These are phyloP conservation scores for Fennellomyces sp. DNA, from an alignment of 371 early-diverging fungal species.

Conservation along the genomic window DNA sequence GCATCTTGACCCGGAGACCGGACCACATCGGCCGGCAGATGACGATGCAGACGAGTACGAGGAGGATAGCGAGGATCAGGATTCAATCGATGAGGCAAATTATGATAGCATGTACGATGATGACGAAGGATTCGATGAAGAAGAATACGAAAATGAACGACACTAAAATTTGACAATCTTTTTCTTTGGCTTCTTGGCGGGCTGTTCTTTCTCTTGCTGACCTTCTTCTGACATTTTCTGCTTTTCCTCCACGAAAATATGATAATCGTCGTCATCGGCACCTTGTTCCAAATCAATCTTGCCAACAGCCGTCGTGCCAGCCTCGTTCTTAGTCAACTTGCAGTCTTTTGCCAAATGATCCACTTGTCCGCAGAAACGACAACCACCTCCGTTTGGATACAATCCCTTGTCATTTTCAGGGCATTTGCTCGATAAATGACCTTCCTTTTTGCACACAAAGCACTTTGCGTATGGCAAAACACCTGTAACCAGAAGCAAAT, in stretches of 20 bases:
- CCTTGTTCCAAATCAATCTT: slow-evolving; percentile 74
- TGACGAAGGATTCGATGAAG: slow-evolving; percentile 46
- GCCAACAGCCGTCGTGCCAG: slow-evolving; percentile 66
- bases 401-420: slow-evolving; percentile 86
- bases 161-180: slow-evolving; percentile 34
- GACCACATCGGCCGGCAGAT: slow-evolving; percentile 33
- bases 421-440: slow-evolving; percentile 85
- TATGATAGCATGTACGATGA: slow-evolving; percentile 26
- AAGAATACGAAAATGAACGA: slow-evolving; percentile 21
- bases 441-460: slow-evolving; percentile 83
- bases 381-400: slow-evolving; percentile 92
- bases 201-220: slow-evolving; percentile 37
- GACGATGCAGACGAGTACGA: slow-evolving; percentile 28
- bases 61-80: slow-evolving; percentile 19
- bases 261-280: slow-evolving; percentile 83
- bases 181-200: slow-evolving; percentile 38
- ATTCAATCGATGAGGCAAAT: slow-evolving; percentile 22
- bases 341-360: slow-evolving; percentile 90
- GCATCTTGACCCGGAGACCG: slow-evolving; percentile 32
- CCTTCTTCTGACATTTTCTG: slow-evolving; percentile 45
- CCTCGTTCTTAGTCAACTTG: slow-evolving; percentile 64
- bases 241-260: slow-evolving; percentile 66
- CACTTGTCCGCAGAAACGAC: slow-evolving; percentile 84
- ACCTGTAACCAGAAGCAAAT: slow-evolving; percentile 13
- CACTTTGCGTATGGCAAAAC: slow-evolving; percentile 77